These are phyloP conservation scores for Tylopilus sp. DNA, from an alignment of 768 basidiomycete species.

Conservation along the genomic window DNA sequence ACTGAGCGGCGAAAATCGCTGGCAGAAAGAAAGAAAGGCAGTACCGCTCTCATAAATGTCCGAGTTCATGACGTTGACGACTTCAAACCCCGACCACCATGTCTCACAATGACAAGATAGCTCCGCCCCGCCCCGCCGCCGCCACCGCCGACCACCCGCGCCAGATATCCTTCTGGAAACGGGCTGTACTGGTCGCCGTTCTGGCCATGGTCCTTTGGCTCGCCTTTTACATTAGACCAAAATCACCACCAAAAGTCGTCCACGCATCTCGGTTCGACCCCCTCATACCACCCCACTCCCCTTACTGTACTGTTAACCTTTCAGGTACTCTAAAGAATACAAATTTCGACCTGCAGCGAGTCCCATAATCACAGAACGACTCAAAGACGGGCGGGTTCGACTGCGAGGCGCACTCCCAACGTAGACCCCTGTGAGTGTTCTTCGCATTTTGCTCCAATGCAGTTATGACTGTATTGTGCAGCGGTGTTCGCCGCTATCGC, in stretches of 20 bases:
- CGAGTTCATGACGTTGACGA: too few relatives aligned
- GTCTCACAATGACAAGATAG: background rate
- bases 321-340: constrained; percentile 78
- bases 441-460: background rate
- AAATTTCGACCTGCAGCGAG: constrained; percentile 84
- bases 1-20: constrained; percentile 1
- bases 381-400: constrained; percentile 66
- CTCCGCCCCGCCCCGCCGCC: too few relatives aligned
- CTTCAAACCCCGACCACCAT: too few relatives aligned
- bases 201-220: constrained; percentile 38
- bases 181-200: constrained; percentile 38
- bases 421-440: background rate
- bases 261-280: constrained; percentile 59
- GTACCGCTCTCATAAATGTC: constrained; percentile 5
- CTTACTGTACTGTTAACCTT: background rate
- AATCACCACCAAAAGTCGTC: constrained; percentile 49
- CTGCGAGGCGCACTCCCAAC: constrained; percentile 64
- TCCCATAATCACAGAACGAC: constrained; percentile 72
- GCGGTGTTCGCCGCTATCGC: too few relatives aligned
- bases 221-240: too few relatives aligned
- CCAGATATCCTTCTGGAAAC: too few relatives aligned
- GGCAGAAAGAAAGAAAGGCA: background rate
- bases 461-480: background rate
- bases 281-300: background rate
- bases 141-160: background rate